Percentiles rank a stretch among this genome's conserved stretches.
Conservation (phyloP, 306 rosid species). For the Rosa rugosa region DNA sequence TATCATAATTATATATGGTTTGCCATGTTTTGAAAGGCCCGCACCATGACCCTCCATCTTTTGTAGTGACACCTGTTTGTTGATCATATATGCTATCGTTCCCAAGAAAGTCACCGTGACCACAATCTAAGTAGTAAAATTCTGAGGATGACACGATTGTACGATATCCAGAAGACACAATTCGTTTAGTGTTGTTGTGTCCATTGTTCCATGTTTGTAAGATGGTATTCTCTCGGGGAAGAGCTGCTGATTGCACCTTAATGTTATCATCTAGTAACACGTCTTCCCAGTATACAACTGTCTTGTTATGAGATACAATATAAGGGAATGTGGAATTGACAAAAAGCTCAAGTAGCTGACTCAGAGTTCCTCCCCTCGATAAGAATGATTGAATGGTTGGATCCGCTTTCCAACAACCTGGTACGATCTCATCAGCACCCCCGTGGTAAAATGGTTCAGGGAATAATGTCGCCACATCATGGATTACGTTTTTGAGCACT, state of each 20-base stretch:
- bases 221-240: conserved; percentile 65
- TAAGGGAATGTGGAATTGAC: conserved; percentile 67
- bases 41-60: conserved; percentile 85
- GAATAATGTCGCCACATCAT: conserved; percentile 51
- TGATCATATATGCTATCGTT: conserved; percentile 51
- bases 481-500: conserved; percentile 71
- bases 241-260: conserved; percentile 41
- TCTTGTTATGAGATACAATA: conserved; percentile 71
- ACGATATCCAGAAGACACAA: conserved; percentile 71
- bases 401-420: conserved; percentile 85
- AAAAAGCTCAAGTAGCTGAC: conserved; percentile 65
- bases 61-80: conserved; percentile 28
- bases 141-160: conserved; percentile 69
- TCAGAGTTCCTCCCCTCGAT: conserved; percentile 65
- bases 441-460: conserved; percentile 71
- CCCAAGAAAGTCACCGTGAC: conserved; percentile 73
- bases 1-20: conserved; percentile 69
- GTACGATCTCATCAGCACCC: conserved; percentile 75
- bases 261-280: conserved; percentile 44
- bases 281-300: conserved; percentile 85
- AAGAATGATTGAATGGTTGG: conserved; percentile 51
- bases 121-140: conserved; percentile 86
- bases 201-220: conserved; percentile 91
- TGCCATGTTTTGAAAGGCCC: conserved; percentile 93
- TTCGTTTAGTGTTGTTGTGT: conserved; percentile 57